phyloP scores from a whole-genome alignment of 192 early-diverging fungal genomes.

The Tieghemiomyces parasiticus region DNA sequence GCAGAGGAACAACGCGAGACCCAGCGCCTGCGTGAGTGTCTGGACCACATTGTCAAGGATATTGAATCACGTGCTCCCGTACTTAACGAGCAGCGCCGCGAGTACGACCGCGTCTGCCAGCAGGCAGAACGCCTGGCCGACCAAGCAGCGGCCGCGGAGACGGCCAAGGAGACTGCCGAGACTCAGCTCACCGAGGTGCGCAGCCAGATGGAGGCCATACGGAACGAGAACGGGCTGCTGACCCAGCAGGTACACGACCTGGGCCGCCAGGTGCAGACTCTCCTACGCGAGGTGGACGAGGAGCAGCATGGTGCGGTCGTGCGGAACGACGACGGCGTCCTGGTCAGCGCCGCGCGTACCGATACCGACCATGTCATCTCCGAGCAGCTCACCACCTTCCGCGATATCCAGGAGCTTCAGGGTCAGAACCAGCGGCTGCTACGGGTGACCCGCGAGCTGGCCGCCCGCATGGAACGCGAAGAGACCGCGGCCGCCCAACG shows the following conservation, averaged over 20 bases:
- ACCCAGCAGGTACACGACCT: constrained; percentile 39
- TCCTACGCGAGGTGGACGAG: constrained; percentile 36
- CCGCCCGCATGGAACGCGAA: constrained; percentile 31
- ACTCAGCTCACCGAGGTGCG: constrained; percentile 17
- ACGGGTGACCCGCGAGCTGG: constrained; percentile 38
- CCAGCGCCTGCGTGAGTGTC: constrained; percentile 28
- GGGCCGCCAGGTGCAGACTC: constrained; percentile 33
- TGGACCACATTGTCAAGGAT: constrained; percentile 40
- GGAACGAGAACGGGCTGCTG: constrained; percentile 28
- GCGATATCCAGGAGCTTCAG: constrained; percentile 33
- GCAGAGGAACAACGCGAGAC: constrained; percentile 28
- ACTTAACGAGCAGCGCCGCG: constrained; percentile 38
- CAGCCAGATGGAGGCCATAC: constrained; percentile 21
- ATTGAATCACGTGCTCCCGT: constrained; percentile 40
- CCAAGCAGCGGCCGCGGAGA: constrained; percentile 24
- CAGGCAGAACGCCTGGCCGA: constrained; percentile 35
- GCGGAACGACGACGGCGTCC: constrained; percentile 18
- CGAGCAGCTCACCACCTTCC: constrained; percentile 34
- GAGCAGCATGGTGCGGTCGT: constrained; percentile 26
- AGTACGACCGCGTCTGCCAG: constrained; percentile 28
- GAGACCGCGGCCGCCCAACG: constrained; percentile 19
- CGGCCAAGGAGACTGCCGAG: constrained; percentile 21
- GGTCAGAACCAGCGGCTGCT: constrained; percentile 46
- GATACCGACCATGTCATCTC: constrained; percentile 34
- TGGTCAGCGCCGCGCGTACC: constrained; percentile 10